Evolutionary conservation across 805 yeast genomes (phyloP), one percentile per base, ranked within the genome.

Genomic region (Candida xyloterini): DNA sequence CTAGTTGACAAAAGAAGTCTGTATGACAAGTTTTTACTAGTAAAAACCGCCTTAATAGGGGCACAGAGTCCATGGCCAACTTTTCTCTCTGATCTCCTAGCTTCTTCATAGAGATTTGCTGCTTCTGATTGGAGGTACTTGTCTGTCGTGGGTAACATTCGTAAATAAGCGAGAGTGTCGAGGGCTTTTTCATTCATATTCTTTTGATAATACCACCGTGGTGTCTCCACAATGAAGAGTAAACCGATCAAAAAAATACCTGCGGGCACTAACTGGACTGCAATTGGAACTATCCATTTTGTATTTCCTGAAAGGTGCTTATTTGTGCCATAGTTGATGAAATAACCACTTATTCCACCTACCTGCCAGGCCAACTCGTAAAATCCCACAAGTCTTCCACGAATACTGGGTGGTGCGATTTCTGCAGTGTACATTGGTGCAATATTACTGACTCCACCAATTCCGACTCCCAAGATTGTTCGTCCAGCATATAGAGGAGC

Each of bases 361-460:
- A 56, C 40, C 16, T 62, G 58, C 41, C 62, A 55, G 18, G 58
- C 47, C 37, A 79, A 73, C 53, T 79, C 84, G 70, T 76, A 78
- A 30, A 70, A 44, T 43, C 81, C 80, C 36, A 78, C 83, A 34
- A 79, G 67, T 9, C 70, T 54, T 54, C 84, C 86, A 56, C 85
- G 72, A 38, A 76, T 68, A 36, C 63, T 62, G 61, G 78, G 73
- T 25, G 84, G 84, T 25, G 85, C 68, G 48, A 80, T 64, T 59
- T 81, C 83, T 11, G 86, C 80, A 60, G 79, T 81, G 55, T 81
- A 81, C 59, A 83, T 64, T 25, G 91, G 91, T 14, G 80, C 83
- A 42, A 80, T 68, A 39, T 83, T 86, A 21, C 86, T 75, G 34
- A 81, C 64, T 38, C 76, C 73, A 40, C 91, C 91, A 35, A 83